These are phyloP conservation scores for Pseudocercospora eumusae DNA, from an alignment of 2,329 filamentous ascomycete genomes.

Conservation along the genomic window DNA sequence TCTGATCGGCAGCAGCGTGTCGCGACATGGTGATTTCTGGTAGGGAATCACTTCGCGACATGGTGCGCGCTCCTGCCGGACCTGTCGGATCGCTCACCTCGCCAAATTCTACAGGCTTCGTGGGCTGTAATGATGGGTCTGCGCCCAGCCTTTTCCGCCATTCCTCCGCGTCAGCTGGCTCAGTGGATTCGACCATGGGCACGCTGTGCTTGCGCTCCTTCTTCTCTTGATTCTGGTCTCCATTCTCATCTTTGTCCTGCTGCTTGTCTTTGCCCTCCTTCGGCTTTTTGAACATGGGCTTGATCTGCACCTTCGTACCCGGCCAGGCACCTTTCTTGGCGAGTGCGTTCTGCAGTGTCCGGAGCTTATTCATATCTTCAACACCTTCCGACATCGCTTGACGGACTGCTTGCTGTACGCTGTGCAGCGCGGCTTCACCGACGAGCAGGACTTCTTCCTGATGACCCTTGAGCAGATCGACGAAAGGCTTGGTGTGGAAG, in stretches of 20 bases:
- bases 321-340: slow-evolving; percentile 92
- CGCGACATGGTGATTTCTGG: slow-evolving; percentile 90
- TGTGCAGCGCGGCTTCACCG: slow-evolving; percentile 83
- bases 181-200: slow-evolving; percentile 17
- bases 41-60: slow-evolving; percentile 76
- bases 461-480: slow-evolving; percentile 90
- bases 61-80: slow-evolving; percentile 48
- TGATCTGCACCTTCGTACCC: slow-evolving; percentile 97
- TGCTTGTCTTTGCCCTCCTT: slow-evolving; percentile 56
- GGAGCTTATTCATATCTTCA: slow-evolving; percentile 86
- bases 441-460: slow-evolving; percentile 95
- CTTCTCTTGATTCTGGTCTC: slow-evolving; percentile 55
- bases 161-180: slow-evolving; percentile 18
- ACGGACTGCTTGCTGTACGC: slow-evolving; percentile 85
- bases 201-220: slow-evolving; percentile 34
- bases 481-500: slow-evolving; percentile 94
- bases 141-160: slow-evolving; percentile 18
- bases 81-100: slow-evolving; percentile 35
- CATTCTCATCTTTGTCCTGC: slow-evolving; percentile 45
- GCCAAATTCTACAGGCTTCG: slow-evolving; percentile 17
- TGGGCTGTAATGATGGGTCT: neutral
- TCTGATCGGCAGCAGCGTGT: slow-evolving; percentile 89
- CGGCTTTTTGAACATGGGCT: slow-evolving; percentile 96
- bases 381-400: slow-evolving; percentile 73
- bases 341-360: slow-evolving; percentile 78